Evolutionary conservation across 768 basidiomycete genomes (phyloP).

Genomic region (Naganishia vaughanmartiniae): DNA sequence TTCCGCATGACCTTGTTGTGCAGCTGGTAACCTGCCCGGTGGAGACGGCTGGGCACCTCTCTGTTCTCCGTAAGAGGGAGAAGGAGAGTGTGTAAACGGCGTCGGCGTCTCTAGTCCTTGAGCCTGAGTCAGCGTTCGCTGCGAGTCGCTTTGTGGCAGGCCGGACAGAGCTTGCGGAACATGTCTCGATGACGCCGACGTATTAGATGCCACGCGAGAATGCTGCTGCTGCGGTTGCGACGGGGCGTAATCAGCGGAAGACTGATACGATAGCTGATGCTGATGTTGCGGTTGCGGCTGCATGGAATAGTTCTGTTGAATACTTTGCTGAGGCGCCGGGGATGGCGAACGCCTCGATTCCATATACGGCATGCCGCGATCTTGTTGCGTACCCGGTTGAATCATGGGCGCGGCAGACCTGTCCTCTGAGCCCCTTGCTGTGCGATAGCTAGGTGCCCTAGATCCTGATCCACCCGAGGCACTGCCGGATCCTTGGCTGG

Average conservation of each 20-base stretch:
- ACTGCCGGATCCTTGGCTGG: conserved; percentile 20
- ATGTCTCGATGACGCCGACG: not conserved
- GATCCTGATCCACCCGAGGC: conserved; percentile 2
- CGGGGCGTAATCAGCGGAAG: not conserved
- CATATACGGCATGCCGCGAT: not conserved
- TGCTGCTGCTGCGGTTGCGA: not conserved
- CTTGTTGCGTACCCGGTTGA: conserved; percentile 16
- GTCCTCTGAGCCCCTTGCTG: conserved; percentile 8
- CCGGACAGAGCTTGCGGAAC: not conserved
- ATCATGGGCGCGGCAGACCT: not conserved
- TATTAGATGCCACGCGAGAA: not conserved
- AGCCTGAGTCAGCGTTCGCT: not conserved
- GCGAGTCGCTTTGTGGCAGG: conserved; percentile 9
- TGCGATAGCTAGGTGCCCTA: not conserved
- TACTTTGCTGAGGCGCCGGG: not conserved
- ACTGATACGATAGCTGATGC: not conserved
- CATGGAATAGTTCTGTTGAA: conserved; percentile 8
- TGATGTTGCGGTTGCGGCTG: not conserved
- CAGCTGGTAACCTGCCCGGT: not conserved
- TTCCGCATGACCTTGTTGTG: not conserved
- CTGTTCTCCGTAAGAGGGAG: not conserved
- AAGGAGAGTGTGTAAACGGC: not conserved
- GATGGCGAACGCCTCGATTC: conserved; percentile 4
- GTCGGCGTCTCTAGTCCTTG: conserved; percentile 2
- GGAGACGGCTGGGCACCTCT: not conserved